phyloP scores from a whole-genome alignment of 2,329 filamentous ascomycete genomes.

The Coniochaeta sp. region DNA sequence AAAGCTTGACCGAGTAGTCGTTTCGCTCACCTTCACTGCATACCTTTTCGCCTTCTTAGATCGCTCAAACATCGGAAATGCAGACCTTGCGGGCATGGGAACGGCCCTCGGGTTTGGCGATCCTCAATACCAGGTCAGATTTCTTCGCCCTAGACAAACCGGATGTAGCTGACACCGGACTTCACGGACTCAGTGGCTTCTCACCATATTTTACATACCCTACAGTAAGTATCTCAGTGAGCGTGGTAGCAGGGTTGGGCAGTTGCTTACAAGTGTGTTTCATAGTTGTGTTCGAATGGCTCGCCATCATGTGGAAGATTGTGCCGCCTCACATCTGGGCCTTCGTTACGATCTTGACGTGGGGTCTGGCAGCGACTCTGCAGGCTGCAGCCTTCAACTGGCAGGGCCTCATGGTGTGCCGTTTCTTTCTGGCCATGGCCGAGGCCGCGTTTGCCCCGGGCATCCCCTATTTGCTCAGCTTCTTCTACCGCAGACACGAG shows the following conservation, averaged over 20 bases:
- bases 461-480: constrained; percentile 34
- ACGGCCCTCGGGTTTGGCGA: constrained; percentile 27
- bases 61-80: constrained; percentile 32
- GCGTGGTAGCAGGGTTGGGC: background rate
- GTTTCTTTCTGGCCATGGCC: constrained; percentile 33
- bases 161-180: constrained; percentile 4
- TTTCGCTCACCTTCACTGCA: constrained; percentile 23
- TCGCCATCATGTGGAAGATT: constrained; percentile 34
- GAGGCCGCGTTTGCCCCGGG: constrained; percentile 35
- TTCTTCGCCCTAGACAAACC: background rate
- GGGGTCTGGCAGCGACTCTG: constrained; percentile 21
- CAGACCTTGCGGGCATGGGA: constrained; percentile 26
- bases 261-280: background rate
- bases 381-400: constrained; percentile 25
- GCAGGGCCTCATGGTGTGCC: constrained; percentile 26
- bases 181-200: constrained; percentile 26
- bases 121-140: constrained; percentile 25
- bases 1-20: constrained; percentile 24
- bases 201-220: constrained; percentile 37
- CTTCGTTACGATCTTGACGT: constrained; percentile 15
- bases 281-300: constrained; percentile 31
- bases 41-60: constrained; percentile 28
- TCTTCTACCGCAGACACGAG: constrained; percentile 46
- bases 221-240: constrained; percentile 23
- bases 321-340: constrained; percentile 29